phyloP scores from a whole-genome alignment of 768 basidiomycete species.

The Amanita pseudoporphyria region DNA sequence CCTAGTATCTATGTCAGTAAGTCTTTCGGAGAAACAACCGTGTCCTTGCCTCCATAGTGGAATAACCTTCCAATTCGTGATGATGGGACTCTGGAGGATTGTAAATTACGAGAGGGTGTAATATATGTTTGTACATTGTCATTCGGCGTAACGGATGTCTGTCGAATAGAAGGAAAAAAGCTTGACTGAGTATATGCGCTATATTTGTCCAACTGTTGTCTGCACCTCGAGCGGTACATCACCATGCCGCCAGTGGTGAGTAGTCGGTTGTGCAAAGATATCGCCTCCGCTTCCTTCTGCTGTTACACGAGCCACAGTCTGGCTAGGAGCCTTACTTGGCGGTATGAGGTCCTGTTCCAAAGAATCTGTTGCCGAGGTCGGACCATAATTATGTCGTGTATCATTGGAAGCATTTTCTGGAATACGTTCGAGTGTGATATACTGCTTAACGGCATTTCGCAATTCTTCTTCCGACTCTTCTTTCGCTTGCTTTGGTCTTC shows the following conservation, averaged over 20 bases:
- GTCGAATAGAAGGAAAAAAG: conserved; percentile 7
- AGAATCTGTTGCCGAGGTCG: no score
- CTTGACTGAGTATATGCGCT: neutral
- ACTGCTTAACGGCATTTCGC: neutral
- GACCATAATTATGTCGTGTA: no score
- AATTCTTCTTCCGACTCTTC: neutral
- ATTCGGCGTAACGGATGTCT: conserved; percentile 1
- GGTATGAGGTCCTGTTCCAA: neutral
- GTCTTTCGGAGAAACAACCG: neutral
- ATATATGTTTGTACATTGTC: neutral
- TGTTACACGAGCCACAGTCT: neutral
- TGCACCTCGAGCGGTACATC: neutral
- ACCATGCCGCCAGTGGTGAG: neutral
- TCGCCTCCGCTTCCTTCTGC: neutral
- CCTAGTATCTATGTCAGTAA: conserved; percentile 36
- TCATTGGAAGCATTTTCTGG: neutral
- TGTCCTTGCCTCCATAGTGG: conserved; percentile 76
- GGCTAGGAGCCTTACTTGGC: neutral
- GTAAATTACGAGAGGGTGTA: conserved; percentile 35
- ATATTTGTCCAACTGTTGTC: neutral
- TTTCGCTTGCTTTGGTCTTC: conserved; percentile 5
- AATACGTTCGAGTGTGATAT: neutral
- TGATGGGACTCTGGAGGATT: conserved; percentile 85
- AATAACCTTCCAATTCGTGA: conserved; percentile 84
- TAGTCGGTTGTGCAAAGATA: neutral